These are phyloP conservation scores for Pythium coloratum DNA, from an alignment of 352 stramenopile species.

Conservation along the genomic window DNA sequence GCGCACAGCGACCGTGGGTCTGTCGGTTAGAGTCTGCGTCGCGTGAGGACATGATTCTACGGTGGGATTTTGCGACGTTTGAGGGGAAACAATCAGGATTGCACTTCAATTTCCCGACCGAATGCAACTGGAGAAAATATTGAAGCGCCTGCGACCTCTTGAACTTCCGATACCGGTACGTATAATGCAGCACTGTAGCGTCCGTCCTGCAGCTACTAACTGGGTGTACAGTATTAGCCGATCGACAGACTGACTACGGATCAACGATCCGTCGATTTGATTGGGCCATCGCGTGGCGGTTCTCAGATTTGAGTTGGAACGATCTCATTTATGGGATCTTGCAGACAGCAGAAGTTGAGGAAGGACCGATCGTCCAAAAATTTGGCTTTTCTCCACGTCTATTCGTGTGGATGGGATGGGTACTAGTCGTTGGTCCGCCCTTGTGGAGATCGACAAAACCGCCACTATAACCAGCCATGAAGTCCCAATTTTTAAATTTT, in stretches of 20 bases:
- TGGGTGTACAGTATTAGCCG: background rate
- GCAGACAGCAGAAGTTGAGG: background rate
- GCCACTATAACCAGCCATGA: background rate
- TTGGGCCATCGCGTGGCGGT: background rate
- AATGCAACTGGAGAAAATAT: constrained; percentile 1
- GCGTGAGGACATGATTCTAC: background rate
- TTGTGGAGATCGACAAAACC: background rate
- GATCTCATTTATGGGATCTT: constrained; percentile 1
- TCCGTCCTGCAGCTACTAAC: background rate
- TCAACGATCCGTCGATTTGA: constrained; percentile 20
- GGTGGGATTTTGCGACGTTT: background rate
- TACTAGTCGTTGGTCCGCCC: background rate
- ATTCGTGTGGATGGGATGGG: too few relatives aligned
- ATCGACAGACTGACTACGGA: background rate
- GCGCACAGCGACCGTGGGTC: too few relatives aligned
- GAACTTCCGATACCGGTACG: too few relatives aligned
- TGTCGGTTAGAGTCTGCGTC: too few relatives aligned
- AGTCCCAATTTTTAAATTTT: background rate
- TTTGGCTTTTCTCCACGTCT: too few relatives aligned
- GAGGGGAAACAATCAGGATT: background rate
- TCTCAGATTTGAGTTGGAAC: constrained; percentile 4
- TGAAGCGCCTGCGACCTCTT: background rate
- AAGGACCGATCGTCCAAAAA: too few relatives aligned
- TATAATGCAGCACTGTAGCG: too few relatives aligned
- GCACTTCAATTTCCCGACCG: background rate